Evolutionary conservation across 2,329 filamentous ascomycete genomes (phyloP).

Genomic region (Hypoxylon sp.): DNA sequence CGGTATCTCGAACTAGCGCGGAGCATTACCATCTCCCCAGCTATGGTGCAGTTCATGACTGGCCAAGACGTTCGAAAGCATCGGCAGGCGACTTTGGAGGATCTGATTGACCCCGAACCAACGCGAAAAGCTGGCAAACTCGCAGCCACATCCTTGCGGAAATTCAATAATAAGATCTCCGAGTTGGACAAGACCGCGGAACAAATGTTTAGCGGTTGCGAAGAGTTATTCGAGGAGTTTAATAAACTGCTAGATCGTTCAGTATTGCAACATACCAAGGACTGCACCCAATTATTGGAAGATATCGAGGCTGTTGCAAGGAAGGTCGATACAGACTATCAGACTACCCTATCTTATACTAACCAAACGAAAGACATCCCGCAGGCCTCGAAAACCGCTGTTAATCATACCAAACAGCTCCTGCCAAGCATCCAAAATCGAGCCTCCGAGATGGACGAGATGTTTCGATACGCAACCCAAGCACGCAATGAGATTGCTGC

Average conservation of each 20-base stretch:
- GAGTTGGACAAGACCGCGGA: constrained; percentile 73
- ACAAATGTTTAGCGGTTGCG: constrained; percentile 73
- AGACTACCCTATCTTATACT: constrained; percentile 79
- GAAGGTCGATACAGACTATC: constrained; percentile 90
- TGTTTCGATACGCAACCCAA: constrained; percentile 72
- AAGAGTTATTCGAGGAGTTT: constrained; percentile 74
- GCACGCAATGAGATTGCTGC: constrained; percentile 77
- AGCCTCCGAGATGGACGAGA: constrained; percentile 72
- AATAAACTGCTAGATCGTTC: constrained; percentile 71
- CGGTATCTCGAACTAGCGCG: constrained; percentile 75
- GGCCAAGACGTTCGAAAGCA: constrained; percentile 61
- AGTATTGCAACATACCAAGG: constrained; percentile 70
- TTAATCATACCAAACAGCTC: constrained; percentile 73
- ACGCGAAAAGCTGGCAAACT: constrained; percentile 80
- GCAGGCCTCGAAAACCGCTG: constrained; percentile 75
- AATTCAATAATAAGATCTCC: constrained; percentile 72
- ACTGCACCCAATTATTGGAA: constrained; percentile 78
- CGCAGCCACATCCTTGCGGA: constrained; percentile 70
- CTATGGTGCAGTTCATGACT: constrained; percentile 78
- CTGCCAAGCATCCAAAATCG: constrained; percentile 71
- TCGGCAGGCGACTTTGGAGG: constrained; percentile 74
- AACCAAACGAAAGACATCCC: constrained; percentile 73
- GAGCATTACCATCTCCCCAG: constrained; percentile 73
- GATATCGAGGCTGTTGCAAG: constrained; percentile 89
- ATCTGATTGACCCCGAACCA: constrained; percentile 82